phyloP scores from a whole-genome alignment of 2,329 filamentous ascomycete genomes.

The Fusarium sp. region DNA sequence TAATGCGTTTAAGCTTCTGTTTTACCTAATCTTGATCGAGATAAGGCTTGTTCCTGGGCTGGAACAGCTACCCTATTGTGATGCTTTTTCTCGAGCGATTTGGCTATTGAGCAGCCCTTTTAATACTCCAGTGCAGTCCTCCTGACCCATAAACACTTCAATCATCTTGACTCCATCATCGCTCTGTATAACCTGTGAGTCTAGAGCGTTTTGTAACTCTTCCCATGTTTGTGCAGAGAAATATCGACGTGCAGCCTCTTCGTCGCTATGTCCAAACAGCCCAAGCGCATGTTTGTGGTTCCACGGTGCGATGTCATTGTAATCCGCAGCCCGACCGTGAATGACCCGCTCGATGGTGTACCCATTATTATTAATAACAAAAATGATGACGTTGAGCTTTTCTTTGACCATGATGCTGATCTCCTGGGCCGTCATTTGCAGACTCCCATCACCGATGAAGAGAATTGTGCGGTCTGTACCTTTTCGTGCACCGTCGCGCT shows the following conservation, averaged over 20 bases:
- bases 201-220: constrained; percentile 7
- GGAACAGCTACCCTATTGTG: background rate
- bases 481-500: background rate
- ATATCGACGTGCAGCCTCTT: background rate
- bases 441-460: constrained; percentile 22
- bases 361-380: constrained; percentile 26
- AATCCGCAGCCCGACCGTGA: constrained; percentile 16
- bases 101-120: constrained; percentile 3
- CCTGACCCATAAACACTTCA: constrained; percentile 24
- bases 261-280: constrained; percentile 5
- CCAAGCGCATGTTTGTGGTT: constrained; percentile 19
- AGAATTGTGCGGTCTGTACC: constrained; percentile 9
- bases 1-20: background rate
- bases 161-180: constrained; percentile 13
- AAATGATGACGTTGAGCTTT: constrained; percentile 15
- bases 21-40: background rate
- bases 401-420: constrained; percentile 27
- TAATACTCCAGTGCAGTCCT: constrained; percentile 21
- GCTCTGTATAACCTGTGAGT: background rate
- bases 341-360: constrained; percentile 29
- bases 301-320: constrained; percentile 23
- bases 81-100: background rate
- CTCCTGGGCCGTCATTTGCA: constrained; percentile 24
- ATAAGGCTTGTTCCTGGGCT: background rate
- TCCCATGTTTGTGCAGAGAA: constrained; percentile 8